A percentile compares a stretch with the other conserved stretches of the same genome.
phyloP scores from a whole-genome alignment of 75 land plant species.

The Pseudotsuga menziesii region DNA sequence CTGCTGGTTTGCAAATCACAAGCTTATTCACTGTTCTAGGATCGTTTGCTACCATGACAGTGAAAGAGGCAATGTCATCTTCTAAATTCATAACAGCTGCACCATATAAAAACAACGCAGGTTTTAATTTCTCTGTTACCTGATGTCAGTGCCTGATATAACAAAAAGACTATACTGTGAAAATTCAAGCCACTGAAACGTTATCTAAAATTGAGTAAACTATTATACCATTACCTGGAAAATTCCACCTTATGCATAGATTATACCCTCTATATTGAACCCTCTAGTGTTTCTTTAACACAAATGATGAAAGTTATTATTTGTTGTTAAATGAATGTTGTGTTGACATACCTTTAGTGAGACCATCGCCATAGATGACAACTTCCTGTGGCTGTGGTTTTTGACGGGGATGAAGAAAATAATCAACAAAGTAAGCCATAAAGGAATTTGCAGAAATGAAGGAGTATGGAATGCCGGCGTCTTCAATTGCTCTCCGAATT shows the following conservation, averaged over 20 bases:
- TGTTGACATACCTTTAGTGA: slow-evolving; percentile 35
- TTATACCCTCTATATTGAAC: too few species aligned
- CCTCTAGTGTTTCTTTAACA: too few species aligned
- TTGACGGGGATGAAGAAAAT: slow-evolving; percentile 18
- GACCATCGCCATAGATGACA: slow-evolving; percentile 31
- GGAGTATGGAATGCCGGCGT: slow-evolving; percentile 37
- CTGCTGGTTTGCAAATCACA: slow-evolving; percentile 24
- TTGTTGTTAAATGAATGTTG: too few species aligned
- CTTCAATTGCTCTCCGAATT: slow-evolving; percentile 27
- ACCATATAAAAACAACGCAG: background rate
- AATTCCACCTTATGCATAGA: too few species aligned
- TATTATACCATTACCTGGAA: too few species aligned
- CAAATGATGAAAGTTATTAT: too few species aligned
- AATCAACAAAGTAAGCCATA: slow-evolving; percentile 20
- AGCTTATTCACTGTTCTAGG: slow-evolving; percentile 18
- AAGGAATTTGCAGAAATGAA: slow-evolving; percentile 24
- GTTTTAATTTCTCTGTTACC: too few species aligned
- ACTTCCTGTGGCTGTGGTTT: slow-evolving; percentile 2
- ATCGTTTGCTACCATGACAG: slow-evolving; percentile 30
- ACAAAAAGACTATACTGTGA: too few species aligned
- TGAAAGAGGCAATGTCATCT: slow-evolving; percentile 39
- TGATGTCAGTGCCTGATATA: too few species aligned
- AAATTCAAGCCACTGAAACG: too few species aligned
- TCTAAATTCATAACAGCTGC: slow-evolving; percentile 32
- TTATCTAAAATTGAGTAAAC: too few species aligned